Evolutionary conservation across 2,329 filamentous ascomycete species (phyloP), one percentile per base, ranked within the genome.

Genomic region (Diaporthe capsici): DNA sequence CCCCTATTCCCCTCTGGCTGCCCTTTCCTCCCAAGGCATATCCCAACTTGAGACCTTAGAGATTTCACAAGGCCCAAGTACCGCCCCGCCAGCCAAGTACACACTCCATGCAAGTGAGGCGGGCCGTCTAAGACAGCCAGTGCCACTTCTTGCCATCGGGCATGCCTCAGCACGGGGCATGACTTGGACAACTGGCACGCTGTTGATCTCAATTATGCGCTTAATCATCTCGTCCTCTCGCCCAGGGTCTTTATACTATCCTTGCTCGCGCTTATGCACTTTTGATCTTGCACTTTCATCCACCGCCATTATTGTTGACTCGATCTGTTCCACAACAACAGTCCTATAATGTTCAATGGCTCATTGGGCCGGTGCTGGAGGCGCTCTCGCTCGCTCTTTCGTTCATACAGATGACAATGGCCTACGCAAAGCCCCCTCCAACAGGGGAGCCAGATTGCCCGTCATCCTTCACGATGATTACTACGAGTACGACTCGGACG

Each of bases 281-380:
- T 49, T 47, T 57, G 58, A 73, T 53, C 58, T 73, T 63, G 44
- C 71, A 65, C 49, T 73, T 55, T 65, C 49, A 28, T 57, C 71
- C 25, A 44, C 34, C 47, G 51, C 20, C 31, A 13, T 25, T 12
- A 4, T 39, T 57, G 17, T 34, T 73, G 20, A 34, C 20, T 44
- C 25, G 63, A 44, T 55, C 34, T 22, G 57, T 60, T 44, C 42
- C 39, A 28, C 71, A 31, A 53, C 77, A 65, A 72, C 68, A 61
- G 65, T 53, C 77, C 75, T 79, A 82, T 80, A 78, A 84, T 84
- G 83, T 82, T 80, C 81, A 79, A 84, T 83, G 82, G 82, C 81
- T 77, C 82, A 80, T 79, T 79, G 81, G 76, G 79, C 80, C 74
- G 82, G 82, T 78, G 82, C 82, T 76, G 80, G 81, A 77, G 79